Evolutionary conservation across 2,329 filamentous ascomycete genomes (phyloP), one percentile per base, ranked within the genome.

Genomic region (Aspergillus phoenicis): DNA sequence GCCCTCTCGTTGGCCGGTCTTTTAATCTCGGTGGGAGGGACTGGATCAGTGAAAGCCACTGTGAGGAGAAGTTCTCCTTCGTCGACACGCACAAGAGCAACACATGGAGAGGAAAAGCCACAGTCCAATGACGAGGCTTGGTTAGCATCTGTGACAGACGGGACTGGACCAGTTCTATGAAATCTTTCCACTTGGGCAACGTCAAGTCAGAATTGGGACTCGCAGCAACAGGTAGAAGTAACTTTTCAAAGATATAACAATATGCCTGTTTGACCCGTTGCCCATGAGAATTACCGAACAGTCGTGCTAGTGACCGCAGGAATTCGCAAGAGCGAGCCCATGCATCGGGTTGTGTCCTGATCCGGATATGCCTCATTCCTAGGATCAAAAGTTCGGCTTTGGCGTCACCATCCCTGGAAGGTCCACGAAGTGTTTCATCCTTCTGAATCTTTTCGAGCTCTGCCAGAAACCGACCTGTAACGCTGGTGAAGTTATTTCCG

Each of bases 291-390:
- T 87, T 89, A 58, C 88, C 85, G 75, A 97, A 98, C 17, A 97
- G 84, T 55, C 87, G 90, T 6, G 91, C 93, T 30, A 99, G 80
- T 0, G 88, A 86, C 53, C 89, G 86, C 79, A 99, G 87, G 68
- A 97, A 96, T 60, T 96, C 91, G 78, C 94, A 98, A 0, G 93
- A 92, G 65, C 89, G 89, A 57, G 91, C 87, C 91, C 94, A 97
- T 1, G 86, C 84, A 49, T 90, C 87, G 86, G 5, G 91, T 88
- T 22, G 85, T 17, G 89, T 86, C 64, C 88, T 90, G 62, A 99
- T 84, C 57, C 89, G 89, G 49, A 99, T 76, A 75, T 96, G 91
- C 68, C 92, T 91, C 91, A 99, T 96, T 28, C 93, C 94, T 45
- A 91, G 87, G 8, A 99, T 85, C 7, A 98, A 87, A 53, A 98